Base-by-base conservation (phyloP, 331 rosid species). In the Erythrophleum ivorense region DNA sequence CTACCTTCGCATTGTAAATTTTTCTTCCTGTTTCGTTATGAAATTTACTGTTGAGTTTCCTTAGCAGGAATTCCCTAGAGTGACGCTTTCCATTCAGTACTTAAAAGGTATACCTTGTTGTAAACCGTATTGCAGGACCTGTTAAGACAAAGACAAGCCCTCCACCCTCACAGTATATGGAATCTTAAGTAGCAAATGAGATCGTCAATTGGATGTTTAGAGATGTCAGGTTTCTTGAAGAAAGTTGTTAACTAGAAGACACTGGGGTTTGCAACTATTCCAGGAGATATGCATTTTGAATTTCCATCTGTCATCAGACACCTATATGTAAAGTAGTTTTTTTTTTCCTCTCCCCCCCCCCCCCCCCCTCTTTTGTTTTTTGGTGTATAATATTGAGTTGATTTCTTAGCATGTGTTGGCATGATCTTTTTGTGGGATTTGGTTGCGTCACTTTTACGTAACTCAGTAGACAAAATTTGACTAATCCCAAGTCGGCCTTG, bases 91-190 rank as follows among this genome's bases (percentile, higher is more conserved):
- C 72, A 33, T 70, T 84, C 34, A 54, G 16, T 73, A 76, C 64
- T 53, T 45, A 38, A 43, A 15, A 49, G 60, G 54, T 53, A 19
- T 78, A 69, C 38, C n/a, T 83, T 85, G 83, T 66, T 68, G 53
- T 57, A 48, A 68, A 80, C 68, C 31, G 29, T 65, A 19, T 81
- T 89, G 90, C 97, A 96, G 99, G 90, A 83, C 70, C 88, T 10
- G 92, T 81, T 52, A 96, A 94, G 90, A 92, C 99, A 29, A 91
- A 85, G 82, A 90, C 89, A 73, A 92, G 97, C 84, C 99, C 99
- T 70, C 99, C 99, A 59, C 81, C 97, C 54, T 88, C 92, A 58
- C 99, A 96, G 79, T 87, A 84, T 91, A 96, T 96, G 99, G 97
- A 94, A 88, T 84, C 92, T 78, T 95, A 75, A 89, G 82, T 70